Percentiles rank a stretch among this genome's conserved stretches.
Conservation (phyloP, 371 early-diverging fungal species). For the Haplosporangium sp. region DNA sequence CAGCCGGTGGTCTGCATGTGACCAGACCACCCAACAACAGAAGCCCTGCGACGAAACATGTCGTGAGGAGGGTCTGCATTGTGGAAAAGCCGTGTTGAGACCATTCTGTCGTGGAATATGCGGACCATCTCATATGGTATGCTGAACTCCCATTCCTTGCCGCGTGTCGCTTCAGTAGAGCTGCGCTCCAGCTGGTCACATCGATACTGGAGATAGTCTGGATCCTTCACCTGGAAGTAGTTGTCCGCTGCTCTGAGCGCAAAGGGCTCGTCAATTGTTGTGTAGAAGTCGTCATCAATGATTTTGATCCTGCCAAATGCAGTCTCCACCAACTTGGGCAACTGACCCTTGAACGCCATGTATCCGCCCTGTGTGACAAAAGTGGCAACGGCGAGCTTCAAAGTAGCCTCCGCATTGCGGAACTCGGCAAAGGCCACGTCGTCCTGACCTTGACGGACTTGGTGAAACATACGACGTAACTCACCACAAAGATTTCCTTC, state of each 20-base stretch:
- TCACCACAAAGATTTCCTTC: conserved; percentile 28
- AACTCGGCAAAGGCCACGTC: not conserved
- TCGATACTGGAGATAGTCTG: conserved; percentile 6
- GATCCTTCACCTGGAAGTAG: conserved; percentile 4
- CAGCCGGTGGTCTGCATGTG: not conserved
- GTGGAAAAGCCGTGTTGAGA: not conserved
- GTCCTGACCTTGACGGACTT: not conserved
- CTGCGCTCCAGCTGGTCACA: not conserved
- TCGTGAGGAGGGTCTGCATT: not conserved
- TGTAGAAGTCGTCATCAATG: too few species aligned
- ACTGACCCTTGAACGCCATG: conserved; percentile 5
- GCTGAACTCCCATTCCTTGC: not conserved
- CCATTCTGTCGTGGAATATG: conserved; percentile 7
- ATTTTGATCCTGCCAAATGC: too few species aligned
- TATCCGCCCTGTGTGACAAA: not conserved
- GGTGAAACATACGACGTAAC: conserved; percentile 4
- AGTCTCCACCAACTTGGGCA: conserved; percentile 8
- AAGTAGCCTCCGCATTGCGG: not conserved
- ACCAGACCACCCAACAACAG: too few species aligned
- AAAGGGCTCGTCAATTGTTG: conserved; percentile 29
- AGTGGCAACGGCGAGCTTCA: conserved; percentile 10
- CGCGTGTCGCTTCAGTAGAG: conserved; percentile 3
- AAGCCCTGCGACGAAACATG: too few species aligned
- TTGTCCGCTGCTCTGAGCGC: conserved; percentile 14
- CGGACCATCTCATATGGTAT: not conserved